A percentile compares a stretch with the other conserved stretches of the same genome.
Evolutionary conservation across 1,139 yeast species (phyloP).

Genomic region (Debaryomycetaceae sp.): DNA sequence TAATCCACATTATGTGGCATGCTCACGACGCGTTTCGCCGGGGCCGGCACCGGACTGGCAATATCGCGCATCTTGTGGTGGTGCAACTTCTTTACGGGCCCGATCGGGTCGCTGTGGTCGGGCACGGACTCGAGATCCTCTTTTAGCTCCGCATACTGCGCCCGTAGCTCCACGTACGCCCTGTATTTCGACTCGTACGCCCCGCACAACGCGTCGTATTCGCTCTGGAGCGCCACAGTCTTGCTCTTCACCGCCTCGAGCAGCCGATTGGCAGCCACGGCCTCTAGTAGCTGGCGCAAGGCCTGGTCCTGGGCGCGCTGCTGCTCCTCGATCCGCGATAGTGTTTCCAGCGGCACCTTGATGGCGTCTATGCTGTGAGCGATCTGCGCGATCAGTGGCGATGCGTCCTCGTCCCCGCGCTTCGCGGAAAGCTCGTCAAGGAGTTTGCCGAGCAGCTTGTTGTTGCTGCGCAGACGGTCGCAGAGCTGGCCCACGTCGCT

Average conservation of each 20-base stretch:
- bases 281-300: background rate
- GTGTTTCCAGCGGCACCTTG: background rate
- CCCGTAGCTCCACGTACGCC: slow-evolving; percentile 13
- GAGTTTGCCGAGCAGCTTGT: slow-evolving; percentile 25
- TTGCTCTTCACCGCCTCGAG: slow-evolving; percentile 2
- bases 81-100: slow-evolving; percentile 23
- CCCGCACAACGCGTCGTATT: slow-evolving; percentile 13
- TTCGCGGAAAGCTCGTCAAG: slow-evolving; percentile 22
- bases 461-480: slow-evolving; percentile 33
- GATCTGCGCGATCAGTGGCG: slow-evolving; percentile 24
- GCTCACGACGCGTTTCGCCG: slow-evolving; percentile 20
- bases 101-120: too few species aligned
- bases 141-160: slow-evolving; percentile 14
- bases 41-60: slow-evolving; percentile 3
- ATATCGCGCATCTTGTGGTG: slow-evolving; percentile 13
- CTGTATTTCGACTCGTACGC: slow-evolving; percentile 18
- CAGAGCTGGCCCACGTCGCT: slow-evolving; percentile 27
- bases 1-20: slow-evolving; percentile 11
- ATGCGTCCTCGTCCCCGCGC: slow-evolving; percentile 26
- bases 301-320: background rate
- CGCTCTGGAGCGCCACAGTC: slow-evolving; percentile 7
- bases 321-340: background rate
- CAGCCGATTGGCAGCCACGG: background rate
- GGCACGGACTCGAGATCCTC: slow-evolving; percentile 5
- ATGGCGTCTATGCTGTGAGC: slow-evolving; percentile 9